Percentiles rank a stretch among this genome's conserved stretches.
Evolutionary conservation across 805 yeast genomes (phyloP).

Genomic region (Kodamaea laetipori): DNA sequence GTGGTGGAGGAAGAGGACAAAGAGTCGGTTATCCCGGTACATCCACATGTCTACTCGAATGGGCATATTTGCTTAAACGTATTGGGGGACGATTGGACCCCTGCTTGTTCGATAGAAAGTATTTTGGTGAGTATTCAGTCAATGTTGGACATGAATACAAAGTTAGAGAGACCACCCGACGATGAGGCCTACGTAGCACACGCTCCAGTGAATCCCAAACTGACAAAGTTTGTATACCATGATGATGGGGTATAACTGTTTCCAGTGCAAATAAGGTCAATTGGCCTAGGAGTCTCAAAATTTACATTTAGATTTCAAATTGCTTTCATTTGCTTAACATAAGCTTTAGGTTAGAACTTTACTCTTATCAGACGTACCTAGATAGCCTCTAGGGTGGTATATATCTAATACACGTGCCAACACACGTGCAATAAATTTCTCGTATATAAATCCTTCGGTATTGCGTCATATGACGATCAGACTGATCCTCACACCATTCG

Average conservation of each 20-base stretch:
- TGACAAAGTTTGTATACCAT: constrained; percentile 54
- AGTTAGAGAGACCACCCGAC: constrained; percentile 57
- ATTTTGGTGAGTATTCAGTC: constrained; percentile 62
- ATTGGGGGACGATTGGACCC: constrained; percentile 68
- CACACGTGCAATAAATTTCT: too few relatives aligned
- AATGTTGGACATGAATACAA: constrained; percentile 54
- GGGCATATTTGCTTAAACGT: constrained; percentile 78
- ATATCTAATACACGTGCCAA: too few relatives aligned
- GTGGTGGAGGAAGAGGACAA: constrained; percentile 12
- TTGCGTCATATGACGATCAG: too few relatives aligned
- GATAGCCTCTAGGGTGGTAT: too few relatives aligned
- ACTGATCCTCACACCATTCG: too few relatives aligned
- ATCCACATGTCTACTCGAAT: constrained; percentile 74
- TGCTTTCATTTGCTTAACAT: too few relatives aligned
- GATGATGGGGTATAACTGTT: constrained; percentile 49
- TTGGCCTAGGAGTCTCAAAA: too few relatives aligned
- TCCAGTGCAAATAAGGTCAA: too few relatives aligned
- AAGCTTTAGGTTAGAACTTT: too few relatives aligned
- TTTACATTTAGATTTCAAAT: too few relatives aligned
- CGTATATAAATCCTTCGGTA: too few relatives aligned
- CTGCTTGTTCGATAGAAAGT: constrained; percentile 55
- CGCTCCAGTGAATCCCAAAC: constrained; percentile 63
- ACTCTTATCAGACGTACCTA: too few relatives aligned
- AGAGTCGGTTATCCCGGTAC: constrained; percentile 52
- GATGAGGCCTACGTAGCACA: constrained; percentile 48